Base-by-base conservation (phyloP, 352 stramenopile species). In the Thraustotheca clavata region DNA sequence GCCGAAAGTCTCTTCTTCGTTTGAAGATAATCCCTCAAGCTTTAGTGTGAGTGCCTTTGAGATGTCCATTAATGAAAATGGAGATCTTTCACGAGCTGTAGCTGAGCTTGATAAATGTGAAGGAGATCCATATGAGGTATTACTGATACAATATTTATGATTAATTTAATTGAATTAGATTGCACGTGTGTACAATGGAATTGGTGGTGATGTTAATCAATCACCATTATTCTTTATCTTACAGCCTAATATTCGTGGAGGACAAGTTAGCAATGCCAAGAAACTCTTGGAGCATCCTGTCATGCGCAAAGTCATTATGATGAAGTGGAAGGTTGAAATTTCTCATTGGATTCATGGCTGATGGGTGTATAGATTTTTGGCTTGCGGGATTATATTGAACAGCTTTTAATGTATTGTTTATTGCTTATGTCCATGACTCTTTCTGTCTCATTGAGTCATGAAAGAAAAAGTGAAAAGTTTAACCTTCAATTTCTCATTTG, bases 261-360 rank as follows among this genome's bases (percentile, higher is more conserved):
- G 43, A 9, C 9, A 52, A 31, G n/a, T 31, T 24, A 52, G 43
- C 43, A 31, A 52, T 24, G 43, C 38, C 16, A 20, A 24, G 3
- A 52, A 52, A 31, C n/a, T 52, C 24, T 31, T 52, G 6, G 43
- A 52, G 43, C 43, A 52, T 31, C 43, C 43, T 14, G n/a, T 14
- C n/a, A 24, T 52, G 43, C 43, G 43, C 43, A 52, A 52, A 18
- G 43, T 52, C n/a, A 31, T 52, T 31, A 20, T 52, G 43, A 52
- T 52, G 43, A 52, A 52, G 43, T 52, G 43, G 43, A 52, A 52
- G 43, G 43, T 52, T 35, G 14, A 14, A 3, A 2, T 11, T 52
- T n/a, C n/a, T 2, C 43, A 35, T 14, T 3, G 24, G 3, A 35
- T 2, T 52, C 7, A 9, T 24, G 27, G 2, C 22, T 47, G n/a